Conservation (phyloP, 2,329 filamentous ascomycete genomes). For the Claviceps maximensis region DNA sequence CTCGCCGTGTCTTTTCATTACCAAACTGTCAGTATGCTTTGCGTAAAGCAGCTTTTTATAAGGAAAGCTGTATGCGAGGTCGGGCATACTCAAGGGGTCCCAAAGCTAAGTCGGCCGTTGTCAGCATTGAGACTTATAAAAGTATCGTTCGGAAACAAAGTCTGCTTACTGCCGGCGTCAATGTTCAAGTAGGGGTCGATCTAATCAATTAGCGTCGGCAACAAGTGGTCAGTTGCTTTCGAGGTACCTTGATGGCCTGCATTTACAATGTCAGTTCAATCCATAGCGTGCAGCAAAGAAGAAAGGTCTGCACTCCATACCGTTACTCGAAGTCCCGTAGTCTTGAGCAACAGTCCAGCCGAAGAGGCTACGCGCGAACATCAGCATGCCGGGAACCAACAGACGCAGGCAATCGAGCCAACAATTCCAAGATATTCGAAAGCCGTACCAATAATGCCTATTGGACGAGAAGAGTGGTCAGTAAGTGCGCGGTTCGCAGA, state of each 20-base stretch:
- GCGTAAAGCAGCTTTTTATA: too few species aligned
- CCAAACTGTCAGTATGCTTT: slow-evolving; percentile 3
- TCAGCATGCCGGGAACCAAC: background rate
- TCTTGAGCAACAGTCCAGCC: slow-evolving; percentile 41
- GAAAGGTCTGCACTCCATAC: background rate
- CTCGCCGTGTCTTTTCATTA: slow-evolving; percentile 59
- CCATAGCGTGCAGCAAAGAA: background rate
- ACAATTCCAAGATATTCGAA: too few species aligned
- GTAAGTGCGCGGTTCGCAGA: background rate
- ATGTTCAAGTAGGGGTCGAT: slow-evolving; percentile 38
- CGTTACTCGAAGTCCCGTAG: slow-evolving; percentile 14
- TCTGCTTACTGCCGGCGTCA: slow-evolving; percentile 14
- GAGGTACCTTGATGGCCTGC: background rate
- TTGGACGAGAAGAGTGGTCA: background rate
- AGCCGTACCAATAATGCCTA: slow-evolving; percentile 6
- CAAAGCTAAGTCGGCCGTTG: slow-evolving; percentile 4
- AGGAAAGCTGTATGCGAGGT: background rate
- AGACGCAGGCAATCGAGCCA: background rate
- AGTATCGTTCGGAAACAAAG: background rate
- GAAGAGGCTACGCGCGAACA: slow-evolving; percentile 41
- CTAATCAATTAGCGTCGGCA: slow-evolving; percentile 4
- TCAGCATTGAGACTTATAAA: background rate
- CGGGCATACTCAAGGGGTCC: slow-evolving; percentile 19
- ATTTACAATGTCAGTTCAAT: background rate
- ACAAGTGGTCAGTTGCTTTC: background rate